Conservation (phyloP, 2,329 filamentous ascomycete genomes). For the Chrysosporium queenslandicum region DNA sequence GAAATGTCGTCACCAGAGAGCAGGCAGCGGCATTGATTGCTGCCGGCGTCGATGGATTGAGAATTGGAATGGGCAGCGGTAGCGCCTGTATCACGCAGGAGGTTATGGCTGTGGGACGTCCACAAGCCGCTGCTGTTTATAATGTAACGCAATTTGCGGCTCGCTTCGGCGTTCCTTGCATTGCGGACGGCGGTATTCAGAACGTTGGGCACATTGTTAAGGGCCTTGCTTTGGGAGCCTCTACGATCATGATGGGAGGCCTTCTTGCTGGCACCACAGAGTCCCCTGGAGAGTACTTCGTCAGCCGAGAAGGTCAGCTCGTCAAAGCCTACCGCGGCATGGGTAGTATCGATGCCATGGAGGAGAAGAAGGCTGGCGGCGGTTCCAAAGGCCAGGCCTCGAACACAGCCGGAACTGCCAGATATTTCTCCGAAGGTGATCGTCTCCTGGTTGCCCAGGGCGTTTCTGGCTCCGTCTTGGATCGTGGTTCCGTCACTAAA, state of each 20-base stretch:
- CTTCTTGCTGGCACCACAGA: slow-evolving; percentile 94
- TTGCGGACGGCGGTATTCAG: slow-evolving; percentile 94
- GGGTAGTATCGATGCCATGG: slow-evolving; percentile 98
- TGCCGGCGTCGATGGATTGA: slow-evolving; percentile 87
- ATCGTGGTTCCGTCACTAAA: slow-evolving; percentile 69
- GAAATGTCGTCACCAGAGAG: slow-evolving; percentile 96
- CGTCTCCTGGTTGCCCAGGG: slow-evolving; percentile 91
- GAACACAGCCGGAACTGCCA: slow-evolving; percentile 83
- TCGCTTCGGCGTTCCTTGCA: slow-evolving; percentile 91
- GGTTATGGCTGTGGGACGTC: slow-evolving; percentile 97
- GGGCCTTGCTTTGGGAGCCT: slow-evolving; percentile 85
- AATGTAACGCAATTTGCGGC: slow-evolving; percentile 82
- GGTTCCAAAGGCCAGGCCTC: slow-evolving; percentile 55
- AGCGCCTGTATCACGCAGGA: slow-evolving; percentile 98
- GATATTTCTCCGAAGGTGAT: slow-evolving; percentile 97
- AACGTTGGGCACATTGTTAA: slow-evolving; percentile 99
- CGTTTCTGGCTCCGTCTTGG: slow-evolving; percentile 61
- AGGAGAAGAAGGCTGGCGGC: slow-evolving; percentile 87
- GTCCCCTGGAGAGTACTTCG: slow-evolving; percentile 92
- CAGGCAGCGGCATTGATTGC: slow-evolving; percentile 88
- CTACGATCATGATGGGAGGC: slow-evolving; percentile 98
- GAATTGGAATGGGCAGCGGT: slow-evolving; percentile 97
- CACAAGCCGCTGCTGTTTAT: slow-evolving; percentile 87
- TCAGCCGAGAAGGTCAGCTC: slow-evolving; percentile 91
- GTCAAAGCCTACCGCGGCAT: slow-evolving; percentile 99